Conservation (phyloP, 176 grass and related monocot species). For the Pontederia paniculata region DNA sequence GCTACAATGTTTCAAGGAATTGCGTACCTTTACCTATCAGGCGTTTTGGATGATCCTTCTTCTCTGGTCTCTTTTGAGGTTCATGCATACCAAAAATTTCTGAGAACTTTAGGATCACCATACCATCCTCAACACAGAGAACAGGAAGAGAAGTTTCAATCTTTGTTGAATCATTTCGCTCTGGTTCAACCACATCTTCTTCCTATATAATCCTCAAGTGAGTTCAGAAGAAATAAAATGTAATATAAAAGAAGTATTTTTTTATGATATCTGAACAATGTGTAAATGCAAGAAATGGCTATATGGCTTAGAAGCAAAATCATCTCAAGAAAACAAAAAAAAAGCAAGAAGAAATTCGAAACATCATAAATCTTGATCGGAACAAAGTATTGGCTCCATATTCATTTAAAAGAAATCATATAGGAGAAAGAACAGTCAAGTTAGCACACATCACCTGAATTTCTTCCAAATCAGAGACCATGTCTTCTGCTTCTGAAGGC, state of each 20-base stretch:
- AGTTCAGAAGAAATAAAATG: neutral
- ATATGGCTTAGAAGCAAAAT: constrained; percentile 8
- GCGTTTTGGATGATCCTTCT: constrained; percentile 35
- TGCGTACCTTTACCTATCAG: constrained; percentile 53
- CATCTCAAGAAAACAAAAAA: constrained; percentile 5
- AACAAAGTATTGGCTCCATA: too few species aligned
- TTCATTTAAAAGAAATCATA: neutral
- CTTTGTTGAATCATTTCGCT: constrained; percentile 27
- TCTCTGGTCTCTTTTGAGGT: constrained; percentile 44
- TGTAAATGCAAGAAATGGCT: neutral
- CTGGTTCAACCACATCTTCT: constrained; percentile 36
- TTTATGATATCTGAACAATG: neutral
- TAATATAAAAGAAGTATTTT: neutral
- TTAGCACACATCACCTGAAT: constrained; percentile 9
- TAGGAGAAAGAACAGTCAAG: constrained; percentile 1
- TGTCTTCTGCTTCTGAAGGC: constrained; percentile 9
- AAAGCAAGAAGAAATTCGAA: neutral
- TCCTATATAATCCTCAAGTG: constrained; percentile 35
- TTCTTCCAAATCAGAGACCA: constrained; percentile 22
- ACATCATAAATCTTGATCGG: neutral
- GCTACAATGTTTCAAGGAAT: constrained; percentile 11
- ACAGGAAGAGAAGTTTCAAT: constrained; percentile 58
- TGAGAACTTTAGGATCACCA: constrained; percentile 74
- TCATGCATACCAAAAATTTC: constrained; percentile 92
- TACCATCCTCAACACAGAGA: constrained; percentile 72